Conservation (phyloP, 1,284 basidiomycete genomes). For the Heterobasidion parviporum region DNA sequence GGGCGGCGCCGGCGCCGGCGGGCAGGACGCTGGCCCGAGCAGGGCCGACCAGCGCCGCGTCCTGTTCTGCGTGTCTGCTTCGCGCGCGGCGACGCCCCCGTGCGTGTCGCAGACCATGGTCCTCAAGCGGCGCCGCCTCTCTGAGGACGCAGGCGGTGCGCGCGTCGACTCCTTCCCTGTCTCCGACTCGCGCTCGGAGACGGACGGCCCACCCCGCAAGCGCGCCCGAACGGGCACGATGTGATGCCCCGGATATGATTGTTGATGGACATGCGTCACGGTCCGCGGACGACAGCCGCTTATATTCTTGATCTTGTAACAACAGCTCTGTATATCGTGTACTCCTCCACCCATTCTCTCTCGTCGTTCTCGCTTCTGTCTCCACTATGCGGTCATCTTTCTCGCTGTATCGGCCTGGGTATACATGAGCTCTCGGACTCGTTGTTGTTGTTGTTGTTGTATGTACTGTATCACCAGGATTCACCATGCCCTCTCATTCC, state of each 20-base stretch:
- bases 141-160: constrained; percentile 24
- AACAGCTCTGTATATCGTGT: not conserved
- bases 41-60: not conserved
- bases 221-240: constrained; percentile 8
- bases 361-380: not conserved
- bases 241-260: constrained; percentile 1
- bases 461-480: constrained; percentile 7
- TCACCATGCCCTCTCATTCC: not conserved
- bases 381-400: not conserved
- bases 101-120: not conserved
- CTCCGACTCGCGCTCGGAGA: constrained; percentile 32
- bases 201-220: constrained; percentile 8
- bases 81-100: constrained; percentile 3
- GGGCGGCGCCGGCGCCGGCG: not conserved
- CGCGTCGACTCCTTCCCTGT: constrained; percentile 28
- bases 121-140: not conserved
- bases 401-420: not conserved
- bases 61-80: constrained; percentile 1
- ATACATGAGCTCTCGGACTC: not conserved
- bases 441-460: constrained; percentile 4
- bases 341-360: not conserved
- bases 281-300: too few relatives aligned
- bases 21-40: not conserved
- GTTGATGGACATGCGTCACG: too few relatives aligned
- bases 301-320: too few relatives aligned